Evolutionary conservation across 345 rosid genomes (phyloP), one percentile per base, ranked within the genome.

Genomic region (Adansonia digitata): DNA sequence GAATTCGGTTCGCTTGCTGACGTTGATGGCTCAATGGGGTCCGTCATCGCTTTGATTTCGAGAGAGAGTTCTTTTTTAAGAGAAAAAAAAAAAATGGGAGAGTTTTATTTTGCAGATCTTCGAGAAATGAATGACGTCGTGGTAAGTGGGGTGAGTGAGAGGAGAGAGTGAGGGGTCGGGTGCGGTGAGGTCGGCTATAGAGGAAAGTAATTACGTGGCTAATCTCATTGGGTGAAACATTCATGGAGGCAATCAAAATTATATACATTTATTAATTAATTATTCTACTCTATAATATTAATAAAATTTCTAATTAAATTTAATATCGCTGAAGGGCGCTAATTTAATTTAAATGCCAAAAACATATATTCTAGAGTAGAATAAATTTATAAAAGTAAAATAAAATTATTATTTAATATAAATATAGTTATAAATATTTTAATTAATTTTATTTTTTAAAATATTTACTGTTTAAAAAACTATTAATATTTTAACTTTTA

Each of bases 11-110:
- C 87, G n/a, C 81, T 84, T 37, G 79, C 43, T 5, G 89, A 75
- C 52, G 91, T 85, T 52, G 87, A 79, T 57, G 86, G 90, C 77
- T 85, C 90, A 79, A 85, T 63, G 15, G 85, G 62, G 80, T 88
- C 92, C 42, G 82, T 79, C 94, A 90, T 88, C 83, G 35, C 77
- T 78, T 68, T 49, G 48, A 60, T 51, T 53, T 14, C 29, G 62
- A 22, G 67, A 70, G 40, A 29, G 49, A 39, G 62, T 40, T 40
- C 2, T n/a, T 22, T 11, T 20, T 20, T 0, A 78, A 59, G 66
- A 49, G 85, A 61, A 31, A 63, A 73, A 69, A 75, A 69, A 75
- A 75, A 79, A 75, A 79, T 71, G 72, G 69, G 53, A 75, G 56
- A 66, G 42, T 11, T 31, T 59, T 8, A 73, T 67, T 46, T 77